Conservation (phyloP, 2,329 filamentous ascomycete genomes). For the Fusarium mangiferae region DNA sequence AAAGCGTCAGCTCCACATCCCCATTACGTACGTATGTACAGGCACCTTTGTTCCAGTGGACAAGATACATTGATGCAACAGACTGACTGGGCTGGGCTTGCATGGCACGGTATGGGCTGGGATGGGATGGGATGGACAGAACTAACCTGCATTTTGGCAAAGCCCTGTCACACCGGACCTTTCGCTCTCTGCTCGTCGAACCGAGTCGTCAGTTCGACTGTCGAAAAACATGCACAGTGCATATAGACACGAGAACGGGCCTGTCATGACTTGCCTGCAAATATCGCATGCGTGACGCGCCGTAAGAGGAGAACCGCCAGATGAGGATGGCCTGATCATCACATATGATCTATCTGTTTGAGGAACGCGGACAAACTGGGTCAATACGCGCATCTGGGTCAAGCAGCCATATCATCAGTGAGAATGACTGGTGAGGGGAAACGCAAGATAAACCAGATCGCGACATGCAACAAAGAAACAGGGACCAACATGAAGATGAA, state of each 20-base stretch:
- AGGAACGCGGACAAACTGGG: neutral
- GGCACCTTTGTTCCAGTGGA: neutral
- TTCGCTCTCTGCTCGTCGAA: neutral
- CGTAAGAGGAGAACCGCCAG: neutral
- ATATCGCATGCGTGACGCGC: neutral
- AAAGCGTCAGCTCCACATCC: neutral
- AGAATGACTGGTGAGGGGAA: neutral
- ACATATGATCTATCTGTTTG: neutral
- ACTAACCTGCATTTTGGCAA: neutral
- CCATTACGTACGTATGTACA: fast-evolving
- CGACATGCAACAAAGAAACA: neutral
- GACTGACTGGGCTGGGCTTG: neutral
- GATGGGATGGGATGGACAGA: neutral
- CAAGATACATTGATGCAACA: neutral
- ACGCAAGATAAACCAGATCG: neutral
- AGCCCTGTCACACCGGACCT: neutral
- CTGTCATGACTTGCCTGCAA: neutral
- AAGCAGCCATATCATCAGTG: too few relatives aligned
- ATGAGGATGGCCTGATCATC: neutral
- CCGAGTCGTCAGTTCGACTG: neutral
- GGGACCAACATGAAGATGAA: neutral
- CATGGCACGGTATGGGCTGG: neutral
- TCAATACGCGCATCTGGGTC: neutral
- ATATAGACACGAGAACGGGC: neutral
- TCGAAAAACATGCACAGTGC: neutral